Base-by-base conservation (phyloP, 257 asterid species). In the Fraxinus americana region DNA sequence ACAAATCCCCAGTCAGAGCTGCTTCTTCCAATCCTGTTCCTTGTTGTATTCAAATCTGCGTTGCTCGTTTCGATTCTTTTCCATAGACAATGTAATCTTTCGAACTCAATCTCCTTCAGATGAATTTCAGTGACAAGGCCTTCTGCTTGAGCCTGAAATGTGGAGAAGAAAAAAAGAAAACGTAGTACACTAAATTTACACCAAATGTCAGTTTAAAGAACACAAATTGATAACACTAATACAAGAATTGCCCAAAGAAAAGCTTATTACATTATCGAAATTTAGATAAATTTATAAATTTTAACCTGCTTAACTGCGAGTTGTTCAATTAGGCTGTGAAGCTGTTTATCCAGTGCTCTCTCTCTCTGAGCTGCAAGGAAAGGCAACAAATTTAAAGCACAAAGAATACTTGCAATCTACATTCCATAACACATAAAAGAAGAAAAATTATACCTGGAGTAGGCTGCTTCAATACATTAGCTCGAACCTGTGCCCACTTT, bases 281-380 rank as follows among this genome's bases (percentile, higher is more conserved):
- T 70, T 39, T 66, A 27, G 35, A 4, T 69, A 45, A 66, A 50
- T 14, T 11, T 29, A 41, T 48, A 1, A 77, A 75, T 61, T 23
- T 36, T 69, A 25, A 93, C 99, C 97, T 93, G 98, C 73, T 96
- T 93, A 45, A 82, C 85, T 68, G 93, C 97, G 54, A 93, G 96
- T 78, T 96, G 97, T 88, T 93, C 99, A 32, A 93, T 88, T 81
- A 90, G 90, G 90, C 96, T 87, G 82, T 92, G 99, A 79, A 93
- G 97, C 85, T 96, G 99, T 80, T 85, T 92, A 89, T 96, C 98
- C 89, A 93, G 77, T 73, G 89, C 77, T 72, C 90, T 93, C 86
- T 96, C 97, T 21, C 97, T 90, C 85, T 93, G 97, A 82, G 91
- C 99, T 95, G 94, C 78, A 82, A 85, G 73, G 34, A 67, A 81